phyloP scores from a whole-genome alignment of 164 flowering plant genomes.

The Vitis rotundifolia region DNA sequence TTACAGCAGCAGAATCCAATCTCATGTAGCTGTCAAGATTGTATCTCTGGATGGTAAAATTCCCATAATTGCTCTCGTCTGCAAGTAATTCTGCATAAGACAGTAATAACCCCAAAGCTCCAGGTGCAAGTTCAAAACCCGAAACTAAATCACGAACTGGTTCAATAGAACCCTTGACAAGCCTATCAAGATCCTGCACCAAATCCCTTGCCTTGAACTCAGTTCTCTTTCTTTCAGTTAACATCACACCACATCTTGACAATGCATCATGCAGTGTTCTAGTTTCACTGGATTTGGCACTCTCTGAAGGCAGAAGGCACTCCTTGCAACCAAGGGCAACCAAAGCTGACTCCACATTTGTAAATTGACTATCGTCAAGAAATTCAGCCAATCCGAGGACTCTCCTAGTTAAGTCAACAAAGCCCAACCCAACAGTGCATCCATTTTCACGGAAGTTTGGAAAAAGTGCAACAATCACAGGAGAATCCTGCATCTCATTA shows the following conservation, averaged over 20 bases:
- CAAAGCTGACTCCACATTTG: conserved; percentile 86
- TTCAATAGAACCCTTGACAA: conserved; percentile 85
- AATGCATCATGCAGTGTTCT: conserved; percentile 64
- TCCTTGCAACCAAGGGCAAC: conserved; percentile 95
- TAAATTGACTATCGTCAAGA: conserved; percentile 93
- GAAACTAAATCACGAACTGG: conserved; percentile 78
- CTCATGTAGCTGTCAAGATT: conserved; percentile 84
- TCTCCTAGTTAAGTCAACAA: conserved; percentile 75
- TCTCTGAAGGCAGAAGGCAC: conserved; percentile 75
- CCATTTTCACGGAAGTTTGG: conserved; percentile 64
- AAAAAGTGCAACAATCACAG: conserved; percentile 65
- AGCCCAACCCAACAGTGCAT: conserved; percentile 77
- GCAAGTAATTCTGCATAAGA: conserved; percentile 85
- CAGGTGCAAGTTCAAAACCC: conserved; percentile 72
- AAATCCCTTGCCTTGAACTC: conserved; percentile 85
- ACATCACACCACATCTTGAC: conserved; percentile 78
- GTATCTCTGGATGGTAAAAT: conserved; percentile 53
- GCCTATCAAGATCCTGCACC: conserved; percentile 84
- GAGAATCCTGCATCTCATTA: conserved; percentile 95
- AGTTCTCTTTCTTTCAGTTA: conserved; percentile 84
- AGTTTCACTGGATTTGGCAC: conserved; percentile 55
- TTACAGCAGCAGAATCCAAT: conserved; percentile 95
- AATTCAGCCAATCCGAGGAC: conserved; percentile 84
- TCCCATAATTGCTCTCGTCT: conserved; percentile 88
- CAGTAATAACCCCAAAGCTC: conserved; percentile 74